Evolutionary conservation across 306 rosid species (phyloP), one percentile per base, ranked within the genome.

Genomic region (Dryas drummondii): DNA sequence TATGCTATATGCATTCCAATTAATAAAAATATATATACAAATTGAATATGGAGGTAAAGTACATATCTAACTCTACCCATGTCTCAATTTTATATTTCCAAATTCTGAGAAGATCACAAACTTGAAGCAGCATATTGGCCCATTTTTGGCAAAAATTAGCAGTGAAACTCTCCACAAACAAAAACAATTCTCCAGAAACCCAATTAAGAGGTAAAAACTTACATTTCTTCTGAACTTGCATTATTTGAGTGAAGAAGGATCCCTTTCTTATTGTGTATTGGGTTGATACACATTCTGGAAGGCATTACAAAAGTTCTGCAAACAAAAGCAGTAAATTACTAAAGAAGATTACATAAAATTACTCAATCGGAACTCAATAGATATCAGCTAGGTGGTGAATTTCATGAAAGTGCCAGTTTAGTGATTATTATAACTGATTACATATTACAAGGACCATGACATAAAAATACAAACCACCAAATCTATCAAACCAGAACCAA

Each of bases 291-390:
- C 97, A 94, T 90, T 85, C 96, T 90, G 2, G 97, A 88, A 10
- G 99, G 99, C 97, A 94, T 81, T 14, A 94, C 99, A 71, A 94
- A 89, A 71, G 89, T 90, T 82, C 97, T 91, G 97, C 90, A 85
- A 78, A 59, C 17, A 77, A 78, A 37, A 76, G 44, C 13, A 48
- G 47, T 63, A 48, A 78, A 68, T 41, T 54, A 68, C 40, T 63
- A 14, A 49, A 48, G 61, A 74, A 42, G 15, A 10, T 45, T 13
- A 68, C 5, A 10, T 37, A 78, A 40, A 70, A 45, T 47, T 19
- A 53, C 13, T 41, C 14, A 32, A 4, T 57, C 7, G 19, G 42
- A 54, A 45, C 37, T 32, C 46, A 56, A n/a, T 17, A 56, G 15
- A 3, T 15, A 70, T n/a, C 10, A 70, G n/a, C 32, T 41, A 37